phyloP scores from a whole-genome alignment of 768 basidiomycete species.

The Calocera viscosa region DNA sequence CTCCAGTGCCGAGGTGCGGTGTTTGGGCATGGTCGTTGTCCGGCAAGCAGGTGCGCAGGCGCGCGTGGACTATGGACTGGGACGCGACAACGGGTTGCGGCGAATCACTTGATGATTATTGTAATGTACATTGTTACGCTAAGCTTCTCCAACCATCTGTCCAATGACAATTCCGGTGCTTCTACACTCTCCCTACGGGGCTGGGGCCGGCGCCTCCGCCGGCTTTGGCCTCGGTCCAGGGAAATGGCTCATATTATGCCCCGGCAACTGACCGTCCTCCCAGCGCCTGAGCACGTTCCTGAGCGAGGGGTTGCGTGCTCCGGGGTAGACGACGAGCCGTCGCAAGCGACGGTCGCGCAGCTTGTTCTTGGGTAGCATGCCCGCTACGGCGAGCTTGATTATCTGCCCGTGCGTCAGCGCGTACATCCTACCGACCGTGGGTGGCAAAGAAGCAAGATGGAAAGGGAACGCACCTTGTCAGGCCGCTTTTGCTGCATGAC shows the following conservation, averaged over 20 bases:
- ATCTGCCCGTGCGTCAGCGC: slow-evolving; percentile 44
- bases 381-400: slow-evolving; percentile 87
- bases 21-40: background rate
- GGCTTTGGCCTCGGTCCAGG: background rate
- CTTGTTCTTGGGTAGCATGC: slow-evolving; percentile 98
- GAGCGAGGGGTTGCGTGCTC: slow-evolving; percentile 49
- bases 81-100: background rate
- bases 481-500: slow-evolving; percentile 75
- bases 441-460: background rate
- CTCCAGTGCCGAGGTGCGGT: background rate
- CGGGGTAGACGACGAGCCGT: slow-evolving; percentile 78
- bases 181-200: background rate
- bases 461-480: slow-evolving; percentile 72
- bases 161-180: too few relatives aligned
- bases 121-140: too few relatives aligned
- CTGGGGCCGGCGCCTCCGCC: background rate
- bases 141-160: too few relatives aligned
- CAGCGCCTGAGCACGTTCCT: slow-evolving; percentile 69
- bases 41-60: background rate
- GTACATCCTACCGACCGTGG: background rate
- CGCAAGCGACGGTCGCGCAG: slow-evolving; percentile 79
- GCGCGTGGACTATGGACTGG: background rate
- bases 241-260: background rate
- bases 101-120: too few relatives aligned
- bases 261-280: slow-evolving; percentile 34